phyloP scores from a whole-genome alignment of 495 filamentous ascomycete species.

The Aspergillus bridgeri region DNA sequence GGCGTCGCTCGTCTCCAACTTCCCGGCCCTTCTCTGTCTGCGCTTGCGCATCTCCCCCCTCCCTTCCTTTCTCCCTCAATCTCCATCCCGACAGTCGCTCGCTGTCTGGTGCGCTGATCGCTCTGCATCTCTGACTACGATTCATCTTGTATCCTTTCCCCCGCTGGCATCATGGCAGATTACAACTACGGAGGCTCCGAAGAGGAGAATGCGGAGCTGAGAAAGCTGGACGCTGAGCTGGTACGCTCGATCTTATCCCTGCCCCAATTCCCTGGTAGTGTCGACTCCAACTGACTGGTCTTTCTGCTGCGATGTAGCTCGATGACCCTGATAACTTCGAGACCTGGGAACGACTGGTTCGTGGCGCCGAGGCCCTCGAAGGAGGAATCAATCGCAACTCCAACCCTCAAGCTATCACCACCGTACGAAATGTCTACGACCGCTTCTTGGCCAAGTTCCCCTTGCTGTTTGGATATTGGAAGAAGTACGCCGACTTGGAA shows the following conservation, averaged over 20 bases:
- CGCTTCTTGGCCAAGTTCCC: conserved; percentile 94
- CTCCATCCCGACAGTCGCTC: neutral
- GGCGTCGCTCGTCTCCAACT: conserved; percentile 2
- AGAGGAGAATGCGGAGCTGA: conserved; percentile 82
- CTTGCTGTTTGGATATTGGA: conserved; percentile 97
- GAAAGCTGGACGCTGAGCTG: conserved; percentile 71
- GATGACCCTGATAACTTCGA: conserved; percentile 91
- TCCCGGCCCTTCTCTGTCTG: conserved; percentile 3
- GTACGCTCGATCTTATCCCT: conserved; percentile 42
- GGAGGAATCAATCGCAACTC: conserved; percentile 95
- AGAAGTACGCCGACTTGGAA: conserved; percentile 97
- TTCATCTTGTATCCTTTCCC: neutral
- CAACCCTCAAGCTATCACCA: conserved; percentile 86
- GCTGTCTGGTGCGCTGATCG: neutral
- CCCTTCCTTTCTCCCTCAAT: neutral
- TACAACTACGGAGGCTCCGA: conserved; percentile 72
- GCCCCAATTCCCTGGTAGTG: neutral
- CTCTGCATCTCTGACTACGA: neutral
- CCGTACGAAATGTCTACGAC: conserved; percentile 82
- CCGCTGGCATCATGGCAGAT: conserved; percentile 46
- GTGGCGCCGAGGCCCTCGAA: conserved; percentile 77
- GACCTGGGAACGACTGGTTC: conserved; percentile 90
- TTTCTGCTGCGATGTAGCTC: conserved; percentile 27
- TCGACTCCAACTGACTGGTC: conserved; percentile 5
- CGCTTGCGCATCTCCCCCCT: neutral